These are phyloP conservation scores for Trebouxiophyceae sp. DNA, from an alignment of 163 green algal genomes.

Conservation along the genomic window DNA sequence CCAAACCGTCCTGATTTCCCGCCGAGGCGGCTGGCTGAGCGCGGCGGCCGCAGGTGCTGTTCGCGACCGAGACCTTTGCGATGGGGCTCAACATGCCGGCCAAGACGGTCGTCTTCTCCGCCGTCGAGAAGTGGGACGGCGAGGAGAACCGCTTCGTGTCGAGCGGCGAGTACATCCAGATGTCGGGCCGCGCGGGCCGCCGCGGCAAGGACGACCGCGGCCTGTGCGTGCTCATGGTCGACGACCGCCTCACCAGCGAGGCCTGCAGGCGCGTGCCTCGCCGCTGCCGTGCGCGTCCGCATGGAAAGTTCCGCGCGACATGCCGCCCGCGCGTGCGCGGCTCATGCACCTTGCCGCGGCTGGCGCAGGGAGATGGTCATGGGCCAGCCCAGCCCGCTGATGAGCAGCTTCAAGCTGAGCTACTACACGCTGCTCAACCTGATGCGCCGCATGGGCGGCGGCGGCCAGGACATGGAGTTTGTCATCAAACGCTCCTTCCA, in stretches of 20 bases:
- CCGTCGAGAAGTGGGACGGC: constrained; percentile 93
- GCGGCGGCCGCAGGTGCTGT: constrained; percentile 67
- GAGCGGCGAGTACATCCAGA: constrained; percentile 90
- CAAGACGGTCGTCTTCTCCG: constrained; percentile 91
- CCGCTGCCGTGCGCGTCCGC: no score
- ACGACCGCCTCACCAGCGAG: constrained; percentile 62
- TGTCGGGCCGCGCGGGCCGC: constrained; percentile 84
- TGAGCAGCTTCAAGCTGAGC: constrained; percentile 85
- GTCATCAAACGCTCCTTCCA: constrained; percentile 89
- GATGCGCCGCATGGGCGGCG: constrained; percentile 62
- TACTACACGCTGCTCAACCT: constrained; percentile 99
- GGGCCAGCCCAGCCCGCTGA: constrained; percentile 67
- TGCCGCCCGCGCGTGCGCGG: no score
- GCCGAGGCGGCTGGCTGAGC: no score
- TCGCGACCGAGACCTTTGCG: constrained; percentile 98
- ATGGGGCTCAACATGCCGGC: constrained; percentile 99
- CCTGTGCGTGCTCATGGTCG: constrained; percentile 85
- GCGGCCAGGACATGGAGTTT: constrained; percentile 68
- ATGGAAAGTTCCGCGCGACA: no score
- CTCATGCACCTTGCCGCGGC: no score
- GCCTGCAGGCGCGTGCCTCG: constrained; percentile 22
- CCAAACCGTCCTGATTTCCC: no score
- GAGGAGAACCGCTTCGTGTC: constrained; percentile 53
- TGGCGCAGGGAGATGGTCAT: constrained; percentile 58
- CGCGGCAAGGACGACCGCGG: constrained; percentile 87